These are phyloP conservation scores for Baorangia bicolor DNA, from an alignment of 768 basidiomycete genomes.

Conservation along the genomic window DNA sequence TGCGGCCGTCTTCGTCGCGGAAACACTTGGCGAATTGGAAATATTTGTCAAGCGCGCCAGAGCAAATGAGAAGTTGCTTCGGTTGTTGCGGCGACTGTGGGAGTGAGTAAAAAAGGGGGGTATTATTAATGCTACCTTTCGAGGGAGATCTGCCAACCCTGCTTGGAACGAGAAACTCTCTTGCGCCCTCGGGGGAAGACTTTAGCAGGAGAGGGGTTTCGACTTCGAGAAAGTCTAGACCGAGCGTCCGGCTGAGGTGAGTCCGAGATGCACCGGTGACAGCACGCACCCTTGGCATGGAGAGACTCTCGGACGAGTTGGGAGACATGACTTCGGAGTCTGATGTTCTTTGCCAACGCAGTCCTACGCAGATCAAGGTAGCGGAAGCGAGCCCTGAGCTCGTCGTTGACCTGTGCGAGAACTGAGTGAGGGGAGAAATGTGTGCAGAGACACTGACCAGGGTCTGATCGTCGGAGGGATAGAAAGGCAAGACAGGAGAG, in stretches of 20 bases:
- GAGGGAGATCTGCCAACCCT: conserved; percentile 44
- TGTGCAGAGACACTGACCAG: conserved; percentile 50
- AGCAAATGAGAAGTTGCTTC: conserved; percentile 89
- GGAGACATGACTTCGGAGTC: conserved; percentile 79
- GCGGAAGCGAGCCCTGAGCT: conserved; percentile 80
- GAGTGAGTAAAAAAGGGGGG: conserved; percentile 76
- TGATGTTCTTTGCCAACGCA: conserved; percentile 72
- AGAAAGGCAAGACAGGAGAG: conserved; percentile 69
- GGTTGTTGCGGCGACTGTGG: conserved; percentile 96
- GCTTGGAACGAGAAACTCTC: conserved; percentile 89
- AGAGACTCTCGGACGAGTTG: conserved; percentile 72
- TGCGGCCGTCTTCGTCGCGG: conserved; percentile 92
- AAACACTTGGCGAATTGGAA: conserved; percentile 95
- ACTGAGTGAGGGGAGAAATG: background rate
- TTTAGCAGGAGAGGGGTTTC: conserved; percentile 90
- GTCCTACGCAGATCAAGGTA: conserved; percentile 86
- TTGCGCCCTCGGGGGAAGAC: conserved; percentile 91
- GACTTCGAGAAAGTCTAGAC: conserved; percentile 83
- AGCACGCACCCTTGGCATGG: conserved; percentile 62
- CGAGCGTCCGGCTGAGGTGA: conserved; percentile 2
- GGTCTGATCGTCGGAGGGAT: conserved; percentile 73
- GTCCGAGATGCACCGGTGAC: conserved; percentile 3
- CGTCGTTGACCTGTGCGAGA: conserved; percentile 70
- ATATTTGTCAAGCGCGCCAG: conserved; percentile 86
- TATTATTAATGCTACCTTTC: conserved; percentile 18